Conservation (phyloP, 2,329 filamentous ascomycete genomes). For the Aspergillus pseudoterreus region DNA sequence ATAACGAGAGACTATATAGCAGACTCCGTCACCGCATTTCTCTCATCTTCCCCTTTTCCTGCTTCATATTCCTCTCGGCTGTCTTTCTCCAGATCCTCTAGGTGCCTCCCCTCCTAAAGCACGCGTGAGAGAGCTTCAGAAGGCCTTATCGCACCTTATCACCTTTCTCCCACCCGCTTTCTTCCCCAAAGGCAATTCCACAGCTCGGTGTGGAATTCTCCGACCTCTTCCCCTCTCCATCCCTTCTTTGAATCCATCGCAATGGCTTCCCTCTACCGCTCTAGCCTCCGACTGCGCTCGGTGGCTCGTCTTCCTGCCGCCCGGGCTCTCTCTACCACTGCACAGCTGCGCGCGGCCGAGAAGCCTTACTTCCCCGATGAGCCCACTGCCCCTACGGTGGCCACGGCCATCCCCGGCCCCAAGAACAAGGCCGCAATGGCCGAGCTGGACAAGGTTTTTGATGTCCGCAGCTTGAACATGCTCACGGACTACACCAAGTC, state of each 20-base stretch:
- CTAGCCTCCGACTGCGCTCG: constrained; percentile 31
- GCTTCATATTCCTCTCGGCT: not conserved
- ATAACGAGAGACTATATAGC: constrained; percentile 1
- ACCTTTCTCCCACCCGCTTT: not conserved
- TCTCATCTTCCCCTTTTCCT: not conserved
- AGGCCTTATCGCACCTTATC: constrained; percentile 1
- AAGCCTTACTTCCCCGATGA: constrained; percentile 57
- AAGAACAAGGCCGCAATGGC: constrained; percentile 65
- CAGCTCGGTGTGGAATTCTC: not conserved
- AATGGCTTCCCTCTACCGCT: constrained; percentile 38
- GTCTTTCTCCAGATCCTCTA: too few relatives aligned
- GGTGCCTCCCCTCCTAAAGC: too few relatives aligned
- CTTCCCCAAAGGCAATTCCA: not conserved
- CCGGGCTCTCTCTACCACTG: constrained; percentile 35
- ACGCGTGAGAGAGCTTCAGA: too few relatives aligned
- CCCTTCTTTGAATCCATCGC: constrained; percentile 2
- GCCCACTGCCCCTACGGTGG: constrained; percentile 52
- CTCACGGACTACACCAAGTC: constrained; percentile 71
- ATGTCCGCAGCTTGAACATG: constrained; percentile 83
- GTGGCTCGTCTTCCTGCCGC: constrained; percentile 30
- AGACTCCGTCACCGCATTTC: not conserved
- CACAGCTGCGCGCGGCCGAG: constrained; percentile 35
- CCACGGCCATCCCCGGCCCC: constrained; percentile 69
- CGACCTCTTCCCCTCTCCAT: not conserved
- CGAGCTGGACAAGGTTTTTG: constrained; percentile 74